Evolutionary conservation across 495 filamentous ascomycete species (phyloP).

Genomic region (Podospora pseudopauciseta): DNA sequence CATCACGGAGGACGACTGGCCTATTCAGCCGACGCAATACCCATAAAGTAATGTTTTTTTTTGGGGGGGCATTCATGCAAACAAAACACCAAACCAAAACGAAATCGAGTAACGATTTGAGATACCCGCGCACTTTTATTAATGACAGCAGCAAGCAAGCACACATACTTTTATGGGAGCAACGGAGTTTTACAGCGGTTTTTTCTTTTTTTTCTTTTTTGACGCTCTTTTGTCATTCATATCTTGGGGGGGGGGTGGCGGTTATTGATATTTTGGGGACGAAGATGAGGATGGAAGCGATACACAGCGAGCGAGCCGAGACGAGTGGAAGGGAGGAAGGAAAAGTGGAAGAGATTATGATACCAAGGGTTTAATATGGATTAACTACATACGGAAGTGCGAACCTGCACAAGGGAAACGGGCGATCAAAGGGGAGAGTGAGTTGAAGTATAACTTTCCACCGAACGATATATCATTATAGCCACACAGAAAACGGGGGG

Average conservation of each 20-base stretch:
- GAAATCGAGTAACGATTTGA: background rate
- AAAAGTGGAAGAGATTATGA: background rate
- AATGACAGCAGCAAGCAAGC: constrained; percentile 5
- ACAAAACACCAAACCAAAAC: background rate
- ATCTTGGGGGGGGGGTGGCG: background rate
- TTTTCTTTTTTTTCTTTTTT: constrained; percentile 1
- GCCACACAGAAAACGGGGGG: background rate
- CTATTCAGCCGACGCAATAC: constrained; percentile 51
- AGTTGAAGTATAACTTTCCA: background rate
- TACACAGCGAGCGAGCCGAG: background rate
- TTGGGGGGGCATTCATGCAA: constrained; percentile 12
- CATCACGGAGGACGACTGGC: constrained; percentile 99
- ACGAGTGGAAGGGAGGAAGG: background rate
- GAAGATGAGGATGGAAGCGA: background rate
- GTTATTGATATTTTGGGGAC: background rate
- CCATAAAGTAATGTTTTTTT: constrained; percentile 23
- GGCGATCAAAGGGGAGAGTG: background rate
- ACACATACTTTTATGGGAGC: constrained; percentile 11
- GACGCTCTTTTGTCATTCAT: constrained; percentile 9
- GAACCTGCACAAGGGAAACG: background rate
- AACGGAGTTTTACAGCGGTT: constrained; percentile 6
- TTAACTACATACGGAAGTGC: background rate
- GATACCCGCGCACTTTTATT: background rate
- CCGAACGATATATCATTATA: background rate
- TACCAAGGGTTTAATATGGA: background rate